Percentiles rank a stretch among this genome's conserved stretches.
phyloP scores from a whole-genome alignment of 2,329 filamentous ascomycete species.

The Aphanoascus verrucosus region DNA sequence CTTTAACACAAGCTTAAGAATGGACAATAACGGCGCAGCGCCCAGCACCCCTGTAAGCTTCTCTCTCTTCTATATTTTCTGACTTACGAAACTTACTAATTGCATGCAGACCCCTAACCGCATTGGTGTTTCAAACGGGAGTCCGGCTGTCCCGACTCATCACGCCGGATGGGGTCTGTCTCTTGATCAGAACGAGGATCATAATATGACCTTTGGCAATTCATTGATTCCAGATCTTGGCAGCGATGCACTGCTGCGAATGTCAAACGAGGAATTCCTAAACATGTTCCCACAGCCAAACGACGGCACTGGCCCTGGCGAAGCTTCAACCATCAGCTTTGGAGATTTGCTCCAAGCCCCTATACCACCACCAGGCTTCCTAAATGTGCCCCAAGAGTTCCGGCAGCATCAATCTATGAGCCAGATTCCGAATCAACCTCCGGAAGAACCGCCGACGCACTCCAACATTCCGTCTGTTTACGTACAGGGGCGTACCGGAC shows the following conservation, averaged over 20 bases:
- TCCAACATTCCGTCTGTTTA: background rate
- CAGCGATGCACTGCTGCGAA: background rate
- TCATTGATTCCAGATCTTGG: slow-evolving; percentile 1
- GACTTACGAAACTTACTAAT: background rate
- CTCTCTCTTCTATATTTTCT: background rate
- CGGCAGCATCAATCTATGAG: too few species aligned
- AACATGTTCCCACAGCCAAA: background rate
- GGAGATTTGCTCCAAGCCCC: background rate
- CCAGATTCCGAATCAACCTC: too few species aligned
- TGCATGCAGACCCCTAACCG: background rate
- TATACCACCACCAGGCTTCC: background rate
- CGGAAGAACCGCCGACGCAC: too few species aligned
- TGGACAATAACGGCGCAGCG: background rate
- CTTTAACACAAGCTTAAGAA: background rate
- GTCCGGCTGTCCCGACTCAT: background rate
- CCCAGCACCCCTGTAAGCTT: background rate
- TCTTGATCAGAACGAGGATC: background rate
- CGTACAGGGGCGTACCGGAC: background rate
- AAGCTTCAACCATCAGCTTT: background rate
- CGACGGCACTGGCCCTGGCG: background rate
- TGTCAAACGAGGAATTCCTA: slow-evolving; percentile 5
- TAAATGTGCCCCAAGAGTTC: background rate
- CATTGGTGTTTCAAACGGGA: background rate
- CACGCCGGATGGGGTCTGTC: background rate
- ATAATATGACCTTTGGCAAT: background rate